A percentile compares a stretch with the other conserved stretches of the same genome.
Conservation (phyloP, 2,329 filamentous ascomycete genomes). For the Clonostachys solani region DNA sequence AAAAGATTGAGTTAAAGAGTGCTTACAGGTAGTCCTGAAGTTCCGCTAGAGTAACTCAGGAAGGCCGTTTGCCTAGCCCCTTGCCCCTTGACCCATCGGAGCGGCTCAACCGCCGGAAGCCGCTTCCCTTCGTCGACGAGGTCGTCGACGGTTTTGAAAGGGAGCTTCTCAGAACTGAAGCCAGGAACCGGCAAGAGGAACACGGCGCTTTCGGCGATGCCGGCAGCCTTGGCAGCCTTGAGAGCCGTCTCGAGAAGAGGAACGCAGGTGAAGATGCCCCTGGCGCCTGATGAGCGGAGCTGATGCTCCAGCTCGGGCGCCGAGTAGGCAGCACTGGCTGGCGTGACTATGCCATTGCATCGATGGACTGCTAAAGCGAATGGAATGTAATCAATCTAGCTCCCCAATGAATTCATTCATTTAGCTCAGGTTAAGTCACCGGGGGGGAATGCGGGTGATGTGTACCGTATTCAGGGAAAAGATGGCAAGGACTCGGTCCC, state of each 20-base stretch:
- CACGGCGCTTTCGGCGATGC: constrained; percentile 59
- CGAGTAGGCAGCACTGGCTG: constrained; percentile 73
- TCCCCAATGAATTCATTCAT: not conserved
- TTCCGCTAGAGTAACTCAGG: constrained; percentile 77
- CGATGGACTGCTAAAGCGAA: constrained; percentile 71
- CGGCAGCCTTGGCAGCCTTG: constrained; percentile 57
- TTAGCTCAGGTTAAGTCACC: not conserved
- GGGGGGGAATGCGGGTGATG: not conserved
- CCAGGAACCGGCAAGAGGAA: constrained; percentile 67
- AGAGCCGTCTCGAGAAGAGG: constrained; percentile 62
- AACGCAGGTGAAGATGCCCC: constrained; percentile 67
- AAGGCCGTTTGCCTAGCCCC: constrained; percentile 67
- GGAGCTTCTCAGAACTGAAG: constrained; percentile 39
- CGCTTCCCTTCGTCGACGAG: constrained; percentile 57
- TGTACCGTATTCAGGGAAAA: constrained; percentile 78
- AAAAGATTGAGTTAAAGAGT: no score
- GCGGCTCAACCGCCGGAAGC: constrained; percentile 45
- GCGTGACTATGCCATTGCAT: constrained; percentile 68
- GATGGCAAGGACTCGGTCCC: constrained; percentile 74
- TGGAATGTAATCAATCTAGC: constrained; percentile 69
- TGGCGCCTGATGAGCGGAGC: constrained; percentile 63
- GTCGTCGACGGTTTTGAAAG: constrained; percentile 63
- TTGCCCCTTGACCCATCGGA: constrained; percentile 61
- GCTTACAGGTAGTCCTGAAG: constrained; percentile 69
- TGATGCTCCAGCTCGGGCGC: constrained; percentile 68